Conservation (phyloP, 2,329 filamentous ascomycete genomes). For the Stachybotrys chlorohalonatus region DNA sequence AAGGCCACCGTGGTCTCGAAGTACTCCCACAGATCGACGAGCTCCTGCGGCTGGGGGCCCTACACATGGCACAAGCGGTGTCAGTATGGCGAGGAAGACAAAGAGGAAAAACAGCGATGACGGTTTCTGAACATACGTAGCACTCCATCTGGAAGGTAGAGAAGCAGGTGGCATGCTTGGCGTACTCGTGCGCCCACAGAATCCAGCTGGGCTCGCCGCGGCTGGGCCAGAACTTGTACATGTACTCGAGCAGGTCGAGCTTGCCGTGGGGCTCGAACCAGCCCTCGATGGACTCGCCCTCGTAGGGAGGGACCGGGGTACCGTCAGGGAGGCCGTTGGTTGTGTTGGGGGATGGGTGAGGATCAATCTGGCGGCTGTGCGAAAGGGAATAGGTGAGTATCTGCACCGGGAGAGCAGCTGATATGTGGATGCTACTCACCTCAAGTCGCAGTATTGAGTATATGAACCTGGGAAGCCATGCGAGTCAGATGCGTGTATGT, state of each 20-base stretch:
- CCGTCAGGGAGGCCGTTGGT: slow-evolving; percentile 47
- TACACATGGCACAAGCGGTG: not conserved
- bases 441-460: slow-evolving; percentile 59
- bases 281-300: slow-evolving; percentile 45
- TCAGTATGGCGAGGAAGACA: not conserved
- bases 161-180: slow-evolving; percentile 60
- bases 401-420: not conserved
- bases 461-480: slow-evolving; percentile 38
- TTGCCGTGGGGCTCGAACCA: slow-evolving; percentile 51
- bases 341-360: slow-evolving; percentile 51
- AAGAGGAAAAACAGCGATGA: not conserved
- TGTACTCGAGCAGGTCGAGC: slow-evolving; percentile 52
- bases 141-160: slow-evolving; percentile 56
- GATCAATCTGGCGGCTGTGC: slow-evolving; percentile 51
- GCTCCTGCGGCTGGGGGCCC: slow-evolving; percentile 43
- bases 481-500: slow-evolving; percentile 6
- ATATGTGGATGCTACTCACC: slow-evolving; percentile 9
- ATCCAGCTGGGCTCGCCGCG: slow-evolving; percentile 45
- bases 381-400: not conserved
- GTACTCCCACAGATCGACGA: slow-evolving; percentile 54
- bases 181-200: slow-evolving; percentile 61
- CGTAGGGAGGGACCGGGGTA: slow-evolving; percentile 47
- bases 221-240: slow-evolving; percentile 57
- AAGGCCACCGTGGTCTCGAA: slow-evolving; percentile 51
- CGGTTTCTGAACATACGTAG: slow-evolving; percentile 29